Percentiles rank a stretch among this genome's conserved stretches.
These are phyloP conservation scores for Truncatella angustata DNA, from an alignment of 2,329 filamentous ascomycete genomes.

Conservation along the genomic window DNA sequence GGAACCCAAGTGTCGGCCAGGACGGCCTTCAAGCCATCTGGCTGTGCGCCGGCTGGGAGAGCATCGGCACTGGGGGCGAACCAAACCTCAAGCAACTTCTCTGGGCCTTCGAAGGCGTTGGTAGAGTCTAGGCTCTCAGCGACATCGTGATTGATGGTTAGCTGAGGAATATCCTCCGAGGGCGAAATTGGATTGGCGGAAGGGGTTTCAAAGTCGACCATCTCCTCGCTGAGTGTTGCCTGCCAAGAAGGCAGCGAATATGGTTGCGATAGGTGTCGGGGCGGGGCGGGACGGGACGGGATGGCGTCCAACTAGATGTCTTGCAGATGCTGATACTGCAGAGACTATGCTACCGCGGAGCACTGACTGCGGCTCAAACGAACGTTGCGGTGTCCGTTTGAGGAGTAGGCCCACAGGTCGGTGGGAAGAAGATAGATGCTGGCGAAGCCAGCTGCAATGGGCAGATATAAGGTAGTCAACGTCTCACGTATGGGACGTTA, in stretches of 20 bases:
- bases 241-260: conserved; percentile 19
- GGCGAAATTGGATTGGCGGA: conserved; percentile 80
- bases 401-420: conserved; percentile 94
- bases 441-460: conserved; percentile 83
- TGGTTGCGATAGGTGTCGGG: background rate
- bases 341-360: conserved; percentile 67
- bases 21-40: conserved; percentile 82
- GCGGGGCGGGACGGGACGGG: background rate
- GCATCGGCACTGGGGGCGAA: conserved; percentile 78
- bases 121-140: conserved; percentile 88
- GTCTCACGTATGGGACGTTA: conserved; percentile 77
- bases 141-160: conserved; percentile 96
- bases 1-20: conserved; percentile 83
- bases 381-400: conserved; percentile 90
- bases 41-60: conserved; percentile 67
- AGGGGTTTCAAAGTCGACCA: conserved; percentile 82
- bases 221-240: conserved; percentile 51
- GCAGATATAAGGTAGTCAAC: conserved; percentile 42
- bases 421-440: conserved; percentile 63
- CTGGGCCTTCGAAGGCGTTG: conserved; percentile 96
- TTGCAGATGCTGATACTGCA: conserved; percentile 20
- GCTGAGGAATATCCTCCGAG: conserved; percentile 78
- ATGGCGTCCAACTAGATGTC: background rate
- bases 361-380: conserved; percentile 98
- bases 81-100: conserved; percentile 98